Evolutionary conservation across 1,284 basidiomycete genomes (phyloP).

Genomic region (Ganoderma sinense): DNA sequence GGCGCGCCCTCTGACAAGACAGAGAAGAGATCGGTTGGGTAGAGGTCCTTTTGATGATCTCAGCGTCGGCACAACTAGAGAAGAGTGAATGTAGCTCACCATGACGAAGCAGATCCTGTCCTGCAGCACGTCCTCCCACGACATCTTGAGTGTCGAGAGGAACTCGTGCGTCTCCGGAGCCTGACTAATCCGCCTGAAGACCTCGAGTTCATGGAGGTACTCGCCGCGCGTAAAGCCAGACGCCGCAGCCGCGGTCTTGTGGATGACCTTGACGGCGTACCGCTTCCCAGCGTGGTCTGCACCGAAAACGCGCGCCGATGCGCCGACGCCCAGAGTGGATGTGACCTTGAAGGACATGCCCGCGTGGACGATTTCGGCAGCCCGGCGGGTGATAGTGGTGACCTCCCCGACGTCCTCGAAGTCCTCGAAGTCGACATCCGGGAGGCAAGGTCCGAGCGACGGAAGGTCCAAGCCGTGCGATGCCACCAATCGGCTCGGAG

Average conservation of each 20-base stretch:
- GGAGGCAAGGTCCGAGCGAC: not conserved
- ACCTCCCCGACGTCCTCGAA: not conserved
- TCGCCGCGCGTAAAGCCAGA: not conserved
- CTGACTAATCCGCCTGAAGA: not conserved
- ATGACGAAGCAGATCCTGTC: constrained; percentile 13
- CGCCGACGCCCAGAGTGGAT: not conserved
- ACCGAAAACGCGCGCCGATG: constrained; percentile 1
- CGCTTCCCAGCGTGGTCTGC: not conserved
- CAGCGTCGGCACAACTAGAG: not conserved
- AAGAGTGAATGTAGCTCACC: not conserved
- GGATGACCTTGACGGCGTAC: constrained; percentile 13
- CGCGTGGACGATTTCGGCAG: not conserved
- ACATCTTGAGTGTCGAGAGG: constrained; percentile 11
- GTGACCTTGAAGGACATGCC: constrained; percentile 2
- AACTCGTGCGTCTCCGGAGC: constrained; percentile 2
- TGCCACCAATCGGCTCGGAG: not conserved
- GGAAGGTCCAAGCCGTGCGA: not conserved
- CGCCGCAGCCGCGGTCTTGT: not conserved
- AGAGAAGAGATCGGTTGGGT: constrained; percentile 6
- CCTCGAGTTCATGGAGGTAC: constrained; percentile 5
- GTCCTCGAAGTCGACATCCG: not conserved
- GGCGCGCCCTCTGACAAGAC: constrained; percentile 3
- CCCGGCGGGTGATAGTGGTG: not conserved
- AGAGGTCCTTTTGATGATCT: not conserved
- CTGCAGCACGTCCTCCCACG: constrained; percentile 13